phyloP scores from a whole-genome alignment of 2,329 filamentous ascomycete genomes.

The Xylariaceae sp. region DNA sequence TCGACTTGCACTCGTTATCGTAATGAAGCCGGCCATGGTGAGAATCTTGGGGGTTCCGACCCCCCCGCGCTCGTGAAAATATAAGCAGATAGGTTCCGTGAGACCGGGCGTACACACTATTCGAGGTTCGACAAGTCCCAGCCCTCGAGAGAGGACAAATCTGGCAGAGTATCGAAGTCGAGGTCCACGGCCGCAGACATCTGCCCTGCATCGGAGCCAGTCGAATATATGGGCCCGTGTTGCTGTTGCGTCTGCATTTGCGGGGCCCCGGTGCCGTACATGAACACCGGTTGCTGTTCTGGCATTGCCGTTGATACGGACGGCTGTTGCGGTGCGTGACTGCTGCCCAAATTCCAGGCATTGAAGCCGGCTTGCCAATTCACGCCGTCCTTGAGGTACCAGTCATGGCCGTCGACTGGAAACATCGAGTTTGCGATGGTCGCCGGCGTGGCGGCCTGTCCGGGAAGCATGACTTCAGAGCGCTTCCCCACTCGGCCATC shows the following conservation, averaged over 20 bases:
- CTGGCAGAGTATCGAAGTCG: slow-evolving; percentile 26
- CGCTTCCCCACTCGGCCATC: slow-evolving; percentile 15
- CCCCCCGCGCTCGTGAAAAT: no score
- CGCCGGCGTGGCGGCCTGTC: slow-evolving; percentile 21
- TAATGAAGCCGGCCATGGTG: no score
- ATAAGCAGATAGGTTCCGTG: neutral
- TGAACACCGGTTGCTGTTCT: slow-evolving; percentile 26
- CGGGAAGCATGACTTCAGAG: slow-evolving; percentile 9
- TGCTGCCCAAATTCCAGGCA: slow-evolving; percentile 40
- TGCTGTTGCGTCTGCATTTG: neutral
- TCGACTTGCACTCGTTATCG: no score
- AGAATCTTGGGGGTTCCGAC: no score
- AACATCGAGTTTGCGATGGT: slow-evolving; percentile 31
- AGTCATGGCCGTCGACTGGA: slow-evolving; percentile 48
- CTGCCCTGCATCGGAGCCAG: slow-evolving; percentile 10
- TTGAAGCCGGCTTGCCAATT: slow-evolving; percentile 56
- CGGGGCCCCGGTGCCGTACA: slow-evolving; percentile 24
- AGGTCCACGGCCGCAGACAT: slow-evolving; percentile 22
- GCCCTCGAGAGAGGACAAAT: slow-evolving; percentile 25
- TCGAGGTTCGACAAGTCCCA: slow-evolving; percentile 28
- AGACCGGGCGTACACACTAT: slow-evolving; percentile 8
- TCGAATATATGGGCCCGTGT: slow-evolving; percentile 6
- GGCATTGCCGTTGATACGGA: slow-evolving; percentile 24
- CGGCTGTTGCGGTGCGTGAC: slow-evolving; percentile 9
- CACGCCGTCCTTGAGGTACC: slow-evolving; percentile 52